Evolutionary conservation across 352 stramenopile species (phyloP), one percentile per base, ranked within the genome.

Genomic region (Thalassiosira mediterranea): DNA sequence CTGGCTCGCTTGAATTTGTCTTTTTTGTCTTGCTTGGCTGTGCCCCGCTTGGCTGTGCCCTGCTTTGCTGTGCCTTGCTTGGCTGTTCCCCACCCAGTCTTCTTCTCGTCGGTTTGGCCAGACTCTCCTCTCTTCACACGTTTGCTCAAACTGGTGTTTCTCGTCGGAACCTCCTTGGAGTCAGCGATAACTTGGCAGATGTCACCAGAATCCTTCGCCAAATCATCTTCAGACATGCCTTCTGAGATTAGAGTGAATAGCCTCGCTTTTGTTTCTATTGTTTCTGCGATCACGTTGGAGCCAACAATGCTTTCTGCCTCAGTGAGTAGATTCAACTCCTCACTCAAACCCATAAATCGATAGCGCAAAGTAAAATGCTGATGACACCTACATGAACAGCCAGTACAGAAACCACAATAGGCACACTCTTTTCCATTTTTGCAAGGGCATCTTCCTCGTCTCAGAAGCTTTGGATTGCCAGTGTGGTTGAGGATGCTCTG

Each of bases 351-450:
- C 56, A 84, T 88, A 15, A 91, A 83, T 17, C 85, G 75, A 65
- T 75, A 82, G 44, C 82, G 67, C 32, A 91, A 46, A 52, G 79
- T 86, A 51, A 91, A 91, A 11, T 48, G 66, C 51, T 77, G 72
- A 52, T 91, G 85, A 42, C 85, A 89, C 8, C 58, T 73, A 40
- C 84, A 91, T 47, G 78, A 89, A 54, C 84, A 91, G 28, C 81
- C 76, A 19, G 71, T 66, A 48, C 84, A 89, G 13, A 62, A 88
- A 8, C 4, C n/a, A 34, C 84, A 91, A 44, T 73, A 44, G 1
- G 34, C 42, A 57, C 85, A 91, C 21, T 17, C 26, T 59, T 63
- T 70, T 15, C 76, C 76, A 48, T 88, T 88, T 73, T 87, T 89
- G 42, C 81, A 91, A 10, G 70, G 66, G 40, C 85, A 88, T 31